Base-by-base conservation (phyloP, 2,329 filamentous ascomycete genomes). In the Pyrenophora tritici-repentis region DNA sequence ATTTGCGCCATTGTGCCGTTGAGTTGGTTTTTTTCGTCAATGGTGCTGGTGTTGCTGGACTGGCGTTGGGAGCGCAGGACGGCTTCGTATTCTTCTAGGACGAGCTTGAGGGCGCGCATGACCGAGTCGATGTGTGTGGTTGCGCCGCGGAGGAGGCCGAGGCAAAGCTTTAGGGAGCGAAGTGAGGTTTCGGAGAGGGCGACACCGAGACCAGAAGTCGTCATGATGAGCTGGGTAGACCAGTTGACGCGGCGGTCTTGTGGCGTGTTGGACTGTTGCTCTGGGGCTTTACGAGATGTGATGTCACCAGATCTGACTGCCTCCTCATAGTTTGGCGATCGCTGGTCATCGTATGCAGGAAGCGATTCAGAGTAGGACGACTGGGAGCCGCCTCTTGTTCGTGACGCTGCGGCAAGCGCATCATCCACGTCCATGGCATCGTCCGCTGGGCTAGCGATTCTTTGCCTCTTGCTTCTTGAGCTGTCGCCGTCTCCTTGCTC, bases 181-280 rank as follows among this genome's bases (percentile, higher is more conserved):
- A 97, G 77, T 17, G 90, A 96, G 66, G 94, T 88, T 14, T 95
- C 88, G 65, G 89, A 95, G 82, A 99, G 91, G 1, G 94, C 91
- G 13, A 96, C 87, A 57, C 91, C 91, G 1, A 97, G 81, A 0
- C 91, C 93, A 0, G 91, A 96, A 0, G 93, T 97, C 4, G 90
- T 92, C 71, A 96, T 89, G 60, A 96, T 89, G 14, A 97, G 79
- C 12, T 91, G 86, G 9, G 89, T 90, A 55, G 89, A 90, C 91
- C 91, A 95, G 34, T 79, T 81, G 9, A 66, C 80, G 20, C 74
- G 70, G 37, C 70, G 63, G 52, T 72, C 67, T 37, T 71, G 66
- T 3, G 57, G 72, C 58, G 61, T 67, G 42, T 52, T 56, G 41
- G 50, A 40, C 35, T 56, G 61, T 38, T 49, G 50, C 36, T 59